phyloP scores from a whole-genome alignment of 768 basidiomycete genomes.

The Pleurotus giganteus region DNA sequence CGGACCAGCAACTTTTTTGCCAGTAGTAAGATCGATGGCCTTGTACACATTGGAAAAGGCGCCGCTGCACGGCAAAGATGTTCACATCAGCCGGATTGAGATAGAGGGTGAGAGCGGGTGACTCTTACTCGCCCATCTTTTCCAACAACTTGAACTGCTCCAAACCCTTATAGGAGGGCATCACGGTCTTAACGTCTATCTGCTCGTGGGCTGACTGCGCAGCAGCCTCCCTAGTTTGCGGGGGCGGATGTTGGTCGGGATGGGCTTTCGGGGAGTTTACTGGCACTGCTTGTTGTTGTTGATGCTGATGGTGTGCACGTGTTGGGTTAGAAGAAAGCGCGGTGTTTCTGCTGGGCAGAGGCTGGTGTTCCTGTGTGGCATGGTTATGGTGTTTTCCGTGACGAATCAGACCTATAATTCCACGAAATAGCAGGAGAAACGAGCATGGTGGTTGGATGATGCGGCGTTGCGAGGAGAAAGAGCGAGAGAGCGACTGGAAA shows the following conservation, averaged over 20 bases:
- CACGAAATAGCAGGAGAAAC: constrained; percentile 15
- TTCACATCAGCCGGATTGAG: constrained; percentile 17
- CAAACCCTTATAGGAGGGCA: constrained; percentile 86
- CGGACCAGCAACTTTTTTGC: constrained; percentile 81
- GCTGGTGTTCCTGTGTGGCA: constrained; percentile 30
- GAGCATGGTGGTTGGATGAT: constrained; percentile 10
- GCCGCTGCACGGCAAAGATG: constrained; percentile 47
- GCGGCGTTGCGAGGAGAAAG: constrained; percentile 15
- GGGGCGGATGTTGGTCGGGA: constrained; percentile 16
- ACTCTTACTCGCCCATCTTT: constrained; percentile 92
- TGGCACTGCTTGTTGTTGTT: constrained; percentile 20
- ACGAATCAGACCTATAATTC: constrained; percentile 67
- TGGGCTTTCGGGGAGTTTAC: constrained; percentile 7
- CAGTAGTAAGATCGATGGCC: constrained; percentile 72
- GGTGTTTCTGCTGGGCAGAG: constrained; percentile 9
- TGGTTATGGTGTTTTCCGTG: constrained; percentile 71
- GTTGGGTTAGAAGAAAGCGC: constrained; percentile 14
- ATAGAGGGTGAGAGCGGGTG: constrained; percentile 12
- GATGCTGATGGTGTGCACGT: constrained; percentile 26
- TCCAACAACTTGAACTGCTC: constrained; percentile 74
- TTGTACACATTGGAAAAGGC: constrained; percentile 99
- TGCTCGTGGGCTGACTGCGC: constrained; percentile 77
- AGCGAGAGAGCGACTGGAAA: neutral
- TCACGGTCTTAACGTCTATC: constrained; percentile 64
- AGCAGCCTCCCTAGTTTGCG: constrained; percentile 41